phyloP scores from a whole-genome alignment of 2,329 filamentous ascomycete species.

The Aspergillus neoniger region DNA sequence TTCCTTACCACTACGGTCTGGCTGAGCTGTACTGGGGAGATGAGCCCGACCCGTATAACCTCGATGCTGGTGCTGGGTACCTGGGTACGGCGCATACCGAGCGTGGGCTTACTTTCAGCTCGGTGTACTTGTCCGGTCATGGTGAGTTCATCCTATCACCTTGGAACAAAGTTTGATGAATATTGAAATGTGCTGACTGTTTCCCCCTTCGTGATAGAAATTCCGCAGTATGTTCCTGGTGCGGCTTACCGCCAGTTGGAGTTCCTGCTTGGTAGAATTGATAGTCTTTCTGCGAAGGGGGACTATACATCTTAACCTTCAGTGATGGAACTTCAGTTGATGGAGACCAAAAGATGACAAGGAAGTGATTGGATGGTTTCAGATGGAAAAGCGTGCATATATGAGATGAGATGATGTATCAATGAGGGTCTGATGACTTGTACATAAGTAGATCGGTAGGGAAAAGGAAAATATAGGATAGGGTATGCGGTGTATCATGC shows the following conservation, averaged over 20 bases:
- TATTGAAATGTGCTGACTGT: background rate
- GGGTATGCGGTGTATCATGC: too few species aligned
- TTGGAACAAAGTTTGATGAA: background rate
- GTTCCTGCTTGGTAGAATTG: slow-evolving; percentile 70
- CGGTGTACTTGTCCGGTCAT: slow-evolving; percentile 67
- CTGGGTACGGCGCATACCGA: slow-evolving; percentile 72
- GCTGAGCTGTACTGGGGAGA: slow-evolving; percentile 39
- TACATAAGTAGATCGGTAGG: too few species aligned
- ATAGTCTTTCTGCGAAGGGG: slow-evolving; percentile 9
- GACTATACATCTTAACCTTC: slow-evolving; percentile 13
- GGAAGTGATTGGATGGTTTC: too few species aligned
- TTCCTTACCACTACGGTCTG: slow-evolving; percentile 59
- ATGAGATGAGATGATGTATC: background rate
- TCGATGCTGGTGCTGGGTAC: slow-evolving; percentile 61
- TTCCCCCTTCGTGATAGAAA: slow-evolving; percentile 20
- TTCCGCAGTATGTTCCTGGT: slow-evolving; percentile 66
- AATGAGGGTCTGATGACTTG: too few species aligned
- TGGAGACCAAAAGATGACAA: too few species aligned
- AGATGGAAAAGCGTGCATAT: background rate
- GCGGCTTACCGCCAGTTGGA: slow-evolving; percentile 73
- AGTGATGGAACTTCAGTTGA: background rate
- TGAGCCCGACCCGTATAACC: slow-evolving; percentile 41
- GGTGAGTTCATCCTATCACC: slow-evolving; percentile 14
- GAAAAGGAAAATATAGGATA: too few species aligned
- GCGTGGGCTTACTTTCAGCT: slow-evolving; percentile 71